Evolutionary conservation across 768 basidiomycete genomes (phyloP).

Genomic region (Lactifluus hygrophoroides): DNA sequence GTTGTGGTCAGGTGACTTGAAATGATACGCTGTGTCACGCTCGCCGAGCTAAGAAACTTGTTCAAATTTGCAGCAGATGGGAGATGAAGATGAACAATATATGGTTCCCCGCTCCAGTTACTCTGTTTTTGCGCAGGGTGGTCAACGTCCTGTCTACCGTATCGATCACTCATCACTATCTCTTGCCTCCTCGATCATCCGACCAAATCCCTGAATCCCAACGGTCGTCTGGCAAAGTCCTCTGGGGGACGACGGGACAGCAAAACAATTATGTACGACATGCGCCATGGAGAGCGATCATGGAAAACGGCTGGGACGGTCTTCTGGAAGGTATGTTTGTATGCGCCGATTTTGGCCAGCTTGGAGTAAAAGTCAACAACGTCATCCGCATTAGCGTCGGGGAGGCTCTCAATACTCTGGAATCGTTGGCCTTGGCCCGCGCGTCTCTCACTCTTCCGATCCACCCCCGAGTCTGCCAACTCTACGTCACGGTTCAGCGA

Average conservation of each 20-base stretch:
- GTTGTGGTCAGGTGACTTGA: background rate
- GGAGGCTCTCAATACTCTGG: background rate
- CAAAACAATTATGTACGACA: background rate
- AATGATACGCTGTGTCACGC: too few relatives aligned
- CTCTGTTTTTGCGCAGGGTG: slow-evolving; percentile 52
- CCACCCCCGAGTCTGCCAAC: background rate
- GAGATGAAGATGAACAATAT: slow-evolving; percentile 39
- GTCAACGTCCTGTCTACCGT: slow-evolving; percentile 60
- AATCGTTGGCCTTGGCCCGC: slow-evolving; percentile 16
- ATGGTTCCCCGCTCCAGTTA: slow-evolving; percentile 51
- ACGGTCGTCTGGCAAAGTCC: background rate
- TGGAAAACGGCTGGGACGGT: background rate
- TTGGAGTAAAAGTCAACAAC: too few relatives aligned
- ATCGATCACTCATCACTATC: slow-evolving; percentile 62
- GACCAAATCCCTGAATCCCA: slow-evolving; percentile 4
- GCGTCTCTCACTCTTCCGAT: background rate
- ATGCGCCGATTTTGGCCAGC: background rate
- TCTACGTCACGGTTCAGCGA: background rate
- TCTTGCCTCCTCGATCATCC: slow-evolving; percentile 27
- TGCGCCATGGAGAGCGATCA: background rate
- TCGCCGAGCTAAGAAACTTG: too few relatives aligned
- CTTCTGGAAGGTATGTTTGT: slow-evolving; percentile 9
- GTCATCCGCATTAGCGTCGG: background rate
- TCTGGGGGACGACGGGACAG: background rate
- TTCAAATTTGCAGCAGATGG: too few relatives aligned